phyloP scores from a whole-genome alignment of 2,329 filamentous ascomycete genomes.

The Trichoderma sp. region DNA sequence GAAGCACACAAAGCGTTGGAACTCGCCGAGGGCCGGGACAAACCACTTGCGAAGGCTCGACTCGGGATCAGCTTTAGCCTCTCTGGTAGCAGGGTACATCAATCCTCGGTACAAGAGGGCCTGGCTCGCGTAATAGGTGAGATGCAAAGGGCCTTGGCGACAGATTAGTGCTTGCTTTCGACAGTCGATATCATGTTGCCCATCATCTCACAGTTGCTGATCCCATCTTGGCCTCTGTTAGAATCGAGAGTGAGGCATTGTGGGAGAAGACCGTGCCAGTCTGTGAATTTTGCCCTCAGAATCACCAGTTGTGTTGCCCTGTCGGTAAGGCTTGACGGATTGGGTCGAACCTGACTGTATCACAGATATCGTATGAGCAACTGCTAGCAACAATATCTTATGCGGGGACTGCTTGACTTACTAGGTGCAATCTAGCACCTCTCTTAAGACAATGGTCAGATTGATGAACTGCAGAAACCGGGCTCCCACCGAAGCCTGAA shows the following conservation, averaged over 20 bases:
- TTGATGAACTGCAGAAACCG: constrained; percentile 44
- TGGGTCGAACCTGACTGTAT: constrained; percentile 36
- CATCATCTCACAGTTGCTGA: constrained; percentile 34
- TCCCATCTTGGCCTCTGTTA: constrained; percentile 28
- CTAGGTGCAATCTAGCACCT: constrained; percentile 42
- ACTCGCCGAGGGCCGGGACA: constrained; percentile 40
- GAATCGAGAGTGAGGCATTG: constrained; percentile 40
- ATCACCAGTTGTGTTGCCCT: constrained; percentile 33
- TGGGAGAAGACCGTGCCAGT: constrained; percentile 44
- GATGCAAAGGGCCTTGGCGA: constrained; percentile 42
- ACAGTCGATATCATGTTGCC: not conserved
- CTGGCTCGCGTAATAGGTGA: constrained; percentile 48
- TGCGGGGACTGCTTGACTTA: constrained; percentile 31
- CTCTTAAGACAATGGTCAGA: constrained; percentile 39
- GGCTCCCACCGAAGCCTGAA: constrained; percentile 42
- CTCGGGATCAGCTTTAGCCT: constrained; percentile 42
- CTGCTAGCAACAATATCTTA: not conserved
- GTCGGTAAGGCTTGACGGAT: constrained; percentile 28
- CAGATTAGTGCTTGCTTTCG: not conserved
- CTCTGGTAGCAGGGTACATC: constrained; percentile 50
- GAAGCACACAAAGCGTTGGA: constrained; percentile 44
- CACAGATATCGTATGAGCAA: not conserved
- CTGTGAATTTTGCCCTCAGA: constrained; percentile 38
- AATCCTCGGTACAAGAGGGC: constrained; percentile 48
- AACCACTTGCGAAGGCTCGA: constrained; percentile 45